Evolutionary conservation across 441 rosid species (phyloP), one percentile per base, ranked within the genome.

Genomic region (Kokia cookei): DNA sequence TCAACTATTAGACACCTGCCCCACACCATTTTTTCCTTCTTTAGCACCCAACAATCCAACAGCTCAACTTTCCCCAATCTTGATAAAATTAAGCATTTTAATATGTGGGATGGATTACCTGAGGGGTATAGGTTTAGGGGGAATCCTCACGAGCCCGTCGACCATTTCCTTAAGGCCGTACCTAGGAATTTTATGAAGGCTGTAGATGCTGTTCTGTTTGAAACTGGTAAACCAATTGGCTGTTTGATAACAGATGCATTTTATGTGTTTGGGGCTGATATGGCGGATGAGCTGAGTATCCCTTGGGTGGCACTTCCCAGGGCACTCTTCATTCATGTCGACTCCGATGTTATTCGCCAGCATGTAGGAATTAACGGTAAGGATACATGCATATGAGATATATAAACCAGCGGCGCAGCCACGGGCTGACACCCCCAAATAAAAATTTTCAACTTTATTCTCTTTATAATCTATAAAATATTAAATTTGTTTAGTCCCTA

Each of bases 291-390:
- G 17, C 15, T 80, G 63, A 55, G 67, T 2, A 79, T 84, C 27
- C 91, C 91, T 0, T 87, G 93, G 93, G 76, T 89, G 55, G 58
- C 90, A 0, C 42, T 82, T 7, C 86, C 90, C 14, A 84, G 78
- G 7, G 57, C 88, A 0, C 58, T 89, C 35, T 70, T 81, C 22
- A 7, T 81, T 40, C 93, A 89, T 47, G 15, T 78, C 9, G 67
- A 83, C 7, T 64, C 86, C 0, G 84, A 82, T 64, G 7, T 63
- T 1, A 74, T 89, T 59, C 73, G 87, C 12, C 22, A 26, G 0
- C 2, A 58, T 58, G 37, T 13, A 11, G 9, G 37, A 26, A 27
- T 26, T 24, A 26, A 58, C 13, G 63, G 8, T 58, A 58, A 5
- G 4, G 2, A 58, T 58, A 10, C 32, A 24, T 24, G 1, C 15